Conservation (phyloP, 2,329 filamentous ascomycete species). For the Colletotrichum sp. region DNA sequence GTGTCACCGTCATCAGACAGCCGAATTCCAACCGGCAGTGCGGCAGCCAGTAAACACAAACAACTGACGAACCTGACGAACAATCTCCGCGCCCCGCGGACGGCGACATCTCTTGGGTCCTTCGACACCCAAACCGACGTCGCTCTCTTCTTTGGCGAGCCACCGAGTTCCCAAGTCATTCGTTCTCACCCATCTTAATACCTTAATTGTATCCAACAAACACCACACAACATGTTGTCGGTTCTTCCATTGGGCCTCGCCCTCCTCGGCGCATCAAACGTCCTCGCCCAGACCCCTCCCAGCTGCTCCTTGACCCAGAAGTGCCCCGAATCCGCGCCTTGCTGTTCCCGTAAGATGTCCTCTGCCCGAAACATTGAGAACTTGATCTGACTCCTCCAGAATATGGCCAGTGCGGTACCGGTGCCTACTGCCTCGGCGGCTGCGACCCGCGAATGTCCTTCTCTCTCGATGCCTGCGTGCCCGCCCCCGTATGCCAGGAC, state of each 20-base stretch:
- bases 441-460: conserved; percentile 90
- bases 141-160: neutral
- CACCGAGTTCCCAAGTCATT: neutral
- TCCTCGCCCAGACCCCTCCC: conserved; percentile 36
- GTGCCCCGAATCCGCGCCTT: conserved; percentile 76
- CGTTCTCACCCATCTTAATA: neutral
- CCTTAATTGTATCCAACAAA: neutral
- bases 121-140: neutral
- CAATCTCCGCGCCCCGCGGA: neutral
- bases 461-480: conserved; percentile 82
- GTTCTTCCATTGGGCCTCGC: conserved; percentile 40
- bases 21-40: conserved; percentile 1
- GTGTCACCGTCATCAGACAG: neutral
- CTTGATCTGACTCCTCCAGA: conserved; percentile 53
- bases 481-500: conserved; percentile 81
- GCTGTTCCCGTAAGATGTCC: conserved; percentile 75
- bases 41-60: conserved; percentile 1
- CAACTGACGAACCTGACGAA: neutral
- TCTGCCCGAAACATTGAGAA: neutral
- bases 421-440: conserved; percentile 93
- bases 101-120: neutral
- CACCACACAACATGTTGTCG: conserved; percentile 10
- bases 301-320: conserved; percentile 56
- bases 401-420: conserved; percentile 91
- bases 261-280: conserved; percentile 41